Evolutionary conservation across 768 basidiomycete genomes (phyloP), one percentile per base, ranked within the genome.

Genomic region (Podaxis rugospora): DNA sequence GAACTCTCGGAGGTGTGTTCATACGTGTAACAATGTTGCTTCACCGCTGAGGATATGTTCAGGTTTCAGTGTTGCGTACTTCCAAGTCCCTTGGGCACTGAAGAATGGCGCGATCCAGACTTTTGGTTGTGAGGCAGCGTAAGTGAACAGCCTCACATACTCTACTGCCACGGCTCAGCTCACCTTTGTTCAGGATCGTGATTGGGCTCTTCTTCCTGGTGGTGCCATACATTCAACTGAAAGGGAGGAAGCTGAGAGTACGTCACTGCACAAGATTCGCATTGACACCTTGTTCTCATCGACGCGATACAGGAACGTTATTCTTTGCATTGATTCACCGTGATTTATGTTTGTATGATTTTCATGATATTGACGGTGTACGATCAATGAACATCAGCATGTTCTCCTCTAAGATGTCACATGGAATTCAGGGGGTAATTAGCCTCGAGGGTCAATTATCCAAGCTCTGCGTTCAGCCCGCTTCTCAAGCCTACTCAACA

Each of bases 71-170:
- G 82, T 85, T 10, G 82, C 84, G 1, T 85, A 79, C 67, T 84
- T 81, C 71, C 84, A 85, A 64, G 79, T 84, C 1, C 78, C 79
- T 2, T 84, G 84, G 84, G 83, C 83, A 3, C 65, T 66, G 25
- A 77, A 76, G 63, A 65, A 80, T 56, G 84, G 84, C 27, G 80
- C 84, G 2, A 69, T 84, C 32, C 80, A 84, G 65, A 79, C 80
- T 3, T 82, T 83, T 63, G 84, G 83, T 11, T 74, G 74, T 36
- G 84, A 86, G 66, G 82, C 81, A 25, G 84, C 83, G 71, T 79
- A 68, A 65, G 79, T 70, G 47, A 49, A 9, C 23, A 16, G 6
- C 9, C 36, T 23, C 35, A n/a, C 10, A 3, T 21, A 7, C 18
- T 18, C 16, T 14, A 0, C 50, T 28, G 35, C 18, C 18, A 11